Base-by-base conservation (phyloP, 2,329 filamentous ascomycete species). In the Trichoderma pleuroti region DNA sequence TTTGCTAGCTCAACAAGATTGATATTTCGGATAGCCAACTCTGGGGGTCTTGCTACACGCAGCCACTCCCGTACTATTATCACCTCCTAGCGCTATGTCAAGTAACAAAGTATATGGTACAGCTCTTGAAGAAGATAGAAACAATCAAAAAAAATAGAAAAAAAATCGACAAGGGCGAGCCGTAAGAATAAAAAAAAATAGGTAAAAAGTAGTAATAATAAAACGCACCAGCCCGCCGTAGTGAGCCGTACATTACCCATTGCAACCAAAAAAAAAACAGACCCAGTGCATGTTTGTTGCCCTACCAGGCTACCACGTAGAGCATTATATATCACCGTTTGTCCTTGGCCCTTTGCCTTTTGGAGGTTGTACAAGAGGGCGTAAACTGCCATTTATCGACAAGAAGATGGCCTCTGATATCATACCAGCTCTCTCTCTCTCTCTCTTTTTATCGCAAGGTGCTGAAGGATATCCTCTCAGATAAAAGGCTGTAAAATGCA, bases 71-170 rank as follows among this genome's bases (percentile, higher is more conserved):
- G 26, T 32, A 69, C 42, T 49, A 69, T 63, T 63, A 63, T 62
- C 42, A 39, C 52, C 46, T 54, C 68, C 49, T 49, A 56, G 39
- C 61, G 68, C 68, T 70, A 70, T 67, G 54, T 59, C 57, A 46
- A 28, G 16, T 30, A 67, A 49, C 54, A 11, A 52, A 36, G 14
- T 61, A 11, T 70, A 70, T 70, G 59, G 54, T 70, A 70, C 68
- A 65, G 28, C 52, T 65, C 52, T 65, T 30, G 56, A 21, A 68
- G 18, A 30, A 34, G 9, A 49, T 28, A 36, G 18, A 14, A 34
- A 26, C 21, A 49, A 24, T 49, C 18, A 21, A 16, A 49, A 26
- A 24, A 49, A 26, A 24, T 9, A n/a, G 6, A 49, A 8, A 39
- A 39, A 57, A 49, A 34, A 26, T 32, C 26, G 21, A 21, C 32